Conservation (phyloP, 257 asterid species). For the Nicotiana obtusifolia region DNA sequence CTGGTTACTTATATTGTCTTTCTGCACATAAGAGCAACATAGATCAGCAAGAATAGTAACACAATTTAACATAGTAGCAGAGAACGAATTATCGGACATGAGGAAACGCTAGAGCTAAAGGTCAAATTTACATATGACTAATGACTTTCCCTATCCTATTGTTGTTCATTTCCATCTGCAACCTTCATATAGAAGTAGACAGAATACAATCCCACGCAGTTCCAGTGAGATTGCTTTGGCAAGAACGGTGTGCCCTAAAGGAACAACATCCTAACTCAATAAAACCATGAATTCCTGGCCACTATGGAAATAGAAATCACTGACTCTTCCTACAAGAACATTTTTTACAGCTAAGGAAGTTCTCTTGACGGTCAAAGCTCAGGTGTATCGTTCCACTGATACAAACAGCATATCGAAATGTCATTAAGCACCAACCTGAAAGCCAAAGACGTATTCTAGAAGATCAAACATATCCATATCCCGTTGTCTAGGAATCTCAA, state of each 20-base stretch:
- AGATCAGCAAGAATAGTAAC: neutral
- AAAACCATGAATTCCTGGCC: neutral
- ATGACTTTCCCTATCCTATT: neutral
- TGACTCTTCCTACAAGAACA: neutral
- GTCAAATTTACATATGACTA: neutral
- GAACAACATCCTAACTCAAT: neutral
- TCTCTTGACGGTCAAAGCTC: neutral
- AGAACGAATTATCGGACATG: neutral
- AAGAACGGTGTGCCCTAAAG: neutral
- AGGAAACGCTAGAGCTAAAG: neutral
- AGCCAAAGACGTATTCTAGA: constrained; percentile 84
- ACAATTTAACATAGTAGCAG: neutral
- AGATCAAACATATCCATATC: constrained; percentile 91
- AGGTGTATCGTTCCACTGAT: neutral
- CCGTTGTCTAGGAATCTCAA: constrained; percentile 63
- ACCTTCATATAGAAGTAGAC: neutral
- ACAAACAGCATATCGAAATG: neutral
- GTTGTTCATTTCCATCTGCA: neutral
- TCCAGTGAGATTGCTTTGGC: neutral
- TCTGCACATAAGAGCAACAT: constrained; percentile 39
- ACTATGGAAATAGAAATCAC: neutral
- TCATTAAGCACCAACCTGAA: constrained; percentile 55
- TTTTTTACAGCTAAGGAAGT: neutral
- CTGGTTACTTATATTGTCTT: constrained; percentile 88
- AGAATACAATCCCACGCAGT: neutral